Conservation (phyloP, 106 monocot species). For the Acorus gramineus region DNA sequence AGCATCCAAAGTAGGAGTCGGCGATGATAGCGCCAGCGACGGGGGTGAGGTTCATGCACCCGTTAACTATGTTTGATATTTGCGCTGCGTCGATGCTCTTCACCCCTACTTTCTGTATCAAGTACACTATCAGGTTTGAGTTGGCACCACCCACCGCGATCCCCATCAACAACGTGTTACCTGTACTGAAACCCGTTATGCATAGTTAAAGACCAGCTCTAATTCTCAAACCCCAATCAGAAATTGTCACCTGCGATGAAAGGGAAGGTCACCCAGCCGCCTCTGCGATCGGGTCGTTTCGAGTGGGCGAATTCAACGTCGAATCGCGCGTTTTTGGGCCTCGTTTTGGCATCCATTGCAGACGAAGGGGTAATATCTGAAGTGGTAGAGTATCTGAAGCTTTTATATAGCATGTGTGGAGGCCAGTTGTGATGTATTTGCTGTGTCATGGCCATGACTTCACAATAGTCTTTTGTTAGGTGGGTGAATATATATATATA, state of each 20-base stretch:
- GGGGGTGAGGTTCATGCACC: constrained; percentile 41
- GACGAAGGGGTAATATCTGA: too few relatives aligned
- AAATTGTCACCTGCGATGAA: constrained; percentile 31
- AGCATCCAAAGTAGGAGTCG: constrained; percentile 61
- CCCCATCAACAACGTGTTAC: constrained; percentile 16
- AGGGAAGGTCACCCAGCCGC: constrained; percentile 47
- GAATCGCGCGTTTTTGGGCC: too few relatives aligned
- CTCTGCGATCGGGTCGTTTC: constrained; percentile 9
- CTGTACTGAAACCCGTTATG: neutral
- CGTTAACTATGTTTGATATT: constrained; percentile 40
- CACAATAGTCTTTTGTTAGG: too few relatives aligned
- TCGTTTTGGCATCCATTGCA: too few relatives aligned
- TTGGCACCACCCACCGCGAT: constrained; percentile 22
- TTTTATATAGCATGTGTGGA: too few relatives aligned
- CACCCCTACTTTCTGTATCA: constrained; percentile 47
- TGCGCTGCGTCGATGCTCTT: constrained; percentile 56
- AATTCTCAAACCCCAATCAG: neutral
- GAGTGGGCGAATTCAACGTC: too few relatives aligned
- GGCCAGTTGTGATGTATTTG: too few relatives aligned
- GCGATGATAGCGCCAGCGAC: constrained; percentile 47
- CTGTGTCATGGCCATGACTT: too few relatives aligned
- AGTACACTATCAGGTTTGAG: constrained; percentile 53
- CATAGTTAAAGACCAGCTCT: too few relatives aligned
- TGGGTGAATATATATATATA: too few relatives aligned
- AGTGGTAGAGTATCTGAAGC: too few relatives aligned